Evolutionary conservation across 371 early-diverging fungal genomes (phyloP).

Genomic region (Mucor lusitanicus): DNA sequence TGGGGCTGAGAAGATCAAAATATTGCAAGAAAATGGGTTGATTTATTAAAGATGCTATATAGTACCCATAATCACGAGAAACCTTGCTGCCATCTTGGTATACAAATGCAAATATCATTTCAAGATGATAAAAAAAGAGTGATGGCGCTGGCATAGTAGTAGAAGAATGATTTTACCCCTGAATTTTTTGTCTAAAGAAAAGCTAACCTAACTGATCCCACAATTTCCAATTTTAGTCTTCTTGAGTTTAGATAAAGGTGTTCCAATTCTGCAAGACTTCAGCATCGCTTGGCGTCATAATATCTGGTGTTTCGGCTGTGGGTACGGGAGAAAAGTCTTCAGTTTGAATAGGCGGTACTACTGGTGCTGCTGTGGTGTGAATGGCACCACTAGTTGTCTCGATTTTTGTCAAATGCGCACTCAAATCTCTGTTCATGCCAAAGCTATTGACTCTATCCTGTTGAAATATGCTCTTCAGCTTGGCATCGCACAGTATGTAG

Average conservation of each 20-base stretch:
- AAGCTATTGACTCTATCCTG: slow-evolving; percentile 42
- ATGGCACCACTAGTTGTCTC: too few relatives aligned
- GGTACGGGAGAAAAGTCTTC: slow-evolving; percentile 9
- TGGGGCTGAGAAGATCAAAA: too few relatives aligned
- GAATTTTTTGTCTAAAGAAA: neutral
- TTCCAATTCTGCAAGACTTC: slow-evolving; percentile 9
- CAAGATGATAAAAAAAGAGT: too few relatives aligned
- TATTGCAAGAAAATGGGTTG: too few relatives aligned
- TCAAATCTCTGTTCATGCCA: slow-evolving; percentile 43
- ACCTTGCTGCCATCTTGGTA: too few relatives aligned
- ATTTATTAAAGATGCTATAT: too few relatives aligned
- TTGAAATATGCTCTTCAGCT: slow-evolving; percentile 36
- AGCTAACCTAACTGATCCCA: slow-evolving; percentile 1
- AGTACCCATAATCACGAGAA: too few relatives aligned
- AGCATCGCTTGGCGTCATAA: slow-evolving; percentile 16
- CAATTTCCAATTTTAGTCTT: neutral
- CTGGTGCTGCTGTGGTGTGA: neutral
- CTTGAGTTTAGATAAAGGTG: neutral
- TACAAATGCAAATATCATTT: too few relatives aligned
- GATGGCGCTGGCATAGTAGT: neutral
- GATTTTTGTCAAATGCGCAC: slow-evolving; percentile 33
- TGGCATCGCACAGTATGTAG: slow-evolving; percentile 43
- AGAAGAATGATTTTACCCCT: neutral
- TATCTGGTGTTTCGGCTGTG: slow-evolving; percentile 21
- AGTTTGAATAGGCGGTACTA: neutral